A percentile compares a stretch with the other conserved stretches of the same genome.
phyloP scores from a whole-genome alignment of 1,284 basidiomycete species.

The Papiliotrema flavescens region DNA sequence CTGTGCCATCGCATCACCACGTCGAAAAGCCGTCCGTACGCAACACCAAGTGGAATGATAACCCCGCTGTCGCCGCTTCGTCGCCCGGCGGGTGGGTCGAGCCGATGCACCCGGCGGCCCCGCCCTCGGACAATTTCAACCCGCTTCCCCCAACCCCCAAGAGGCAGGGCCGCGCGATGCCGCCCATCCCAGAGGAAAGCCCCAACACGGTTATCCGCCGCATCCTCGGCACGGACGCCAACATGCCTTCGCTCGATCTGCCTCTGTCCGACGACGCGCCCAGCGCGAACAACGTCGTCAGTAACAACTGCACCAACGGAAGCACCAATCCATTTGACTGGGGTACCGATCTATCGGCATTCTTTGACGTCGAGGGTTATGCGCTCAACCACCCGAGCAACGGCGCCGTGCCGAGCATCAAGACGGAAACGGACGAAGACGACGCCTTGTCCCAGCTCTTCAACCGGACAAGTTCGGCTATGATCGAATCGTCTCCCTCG shows the following conservation, averaged over 20 bases:
- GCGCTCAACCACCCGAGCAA: conserved; percentile 8
- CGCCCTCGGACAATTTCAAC: conserved; percentile 15
- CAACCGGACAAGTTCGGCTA: conserved; percentile 18
- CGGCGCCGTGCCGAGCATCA: not conserved
- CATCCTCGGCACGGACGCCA: conserved; percentile 7
- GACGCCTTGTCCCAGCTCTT: conserved; percentile 23
- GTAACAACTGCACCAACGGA: not conserved
- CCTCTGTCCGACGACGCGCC: conserved; percentile 40
- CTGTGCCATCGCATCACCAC: conserved; percentile 4
- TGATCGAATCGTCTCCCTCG: conserved; percentile 5
- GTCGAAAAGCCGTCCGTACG: conserved; percentile 13
- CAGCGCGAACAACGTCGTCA: not conserved
- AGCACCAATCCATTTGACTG: conserved; percentile 11
- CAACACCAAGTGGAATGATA: conserved; percentile 14
- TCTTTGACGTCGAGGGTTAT: conserved; percentile 42
- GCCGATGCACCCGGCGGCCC: conserved; percentile 5
- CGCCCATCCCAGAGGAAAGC: conserved; percentile 2
- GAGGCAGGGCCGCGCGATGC: not conserved
- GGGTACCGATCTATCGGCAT: conserved; percentile 35
- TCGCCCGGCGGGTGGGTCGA: conserved; percentile 30
- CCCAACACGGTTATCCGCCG: conserved; percentile 18
- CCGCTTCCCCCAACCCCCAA: conserved; percentile 8
- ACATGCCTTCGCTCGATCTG: conserved; percentile 32
- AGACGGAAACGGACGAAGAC: conserved; percentile 11
- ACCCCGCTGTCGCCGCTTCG: conserved; percentile 15